These are phyloP conservation scores for Pseudonitzschia delicatissima DNA, from an alignment of 108 stramenopile species.

Conservation along the genomic window DNA sequence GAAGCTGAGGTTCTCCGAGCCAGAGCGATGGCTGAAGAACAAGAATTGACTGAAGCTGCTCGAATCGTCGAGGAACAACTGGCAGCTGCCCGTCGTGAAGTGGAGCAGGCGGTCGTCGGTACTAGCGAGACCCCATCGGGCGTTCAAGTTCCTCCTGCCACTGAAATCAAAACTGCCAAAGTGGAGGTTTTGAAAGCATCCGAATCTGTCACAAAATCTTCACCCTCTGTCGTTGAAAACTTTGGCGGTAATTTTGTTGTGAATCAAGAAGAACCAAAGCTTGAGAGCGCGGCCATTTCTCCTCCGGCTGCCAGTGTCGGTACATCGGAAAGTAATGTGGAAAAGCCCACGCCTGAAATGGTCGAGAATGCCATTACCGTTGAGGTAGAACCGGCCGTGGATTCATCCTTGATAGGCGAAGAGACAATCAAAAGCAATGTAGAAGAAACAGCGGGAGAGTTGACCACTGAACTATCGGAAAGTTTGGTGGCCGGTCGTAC, in stretches of 20 bases:
- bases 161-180: neutral
- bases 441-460: neutral
- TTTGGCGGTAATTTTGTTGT: slow-evolving; percentile 1
- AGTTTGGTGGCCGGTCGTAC: neutral
- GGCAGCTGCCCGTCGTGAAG: neutral
- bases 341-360: slow-evolving; percentile 7
- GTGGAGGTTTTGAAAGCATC: neutral
- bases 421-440: neutral
- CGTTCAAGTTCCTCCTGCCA: neutral
- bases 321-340: neutral
- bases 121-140: neutral
- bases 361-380: slow-evolving; percentile 7
- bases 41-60: slow-evolving; percentile 6
- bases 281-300: neutral
- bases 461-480: neutral
- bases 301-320: neutral
- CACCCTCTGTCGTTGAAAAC: neutral
- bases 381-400: slow-evolving; percentile 6
- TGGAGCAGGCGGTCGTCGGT: neutral
- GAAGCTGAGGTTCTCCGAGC: neutral
- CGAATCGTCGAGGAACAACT: slow-evolving; percentile 11
- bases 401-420: neutral
- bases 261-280: neutral
- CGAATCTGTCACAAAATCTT: neutral
- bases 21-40: slow-evolving; percentile 1